Evolutionary conservation across 768 basidiomycete genomes (phyloP).

Genomic region (Coprinopsis cinerea): DNA sequence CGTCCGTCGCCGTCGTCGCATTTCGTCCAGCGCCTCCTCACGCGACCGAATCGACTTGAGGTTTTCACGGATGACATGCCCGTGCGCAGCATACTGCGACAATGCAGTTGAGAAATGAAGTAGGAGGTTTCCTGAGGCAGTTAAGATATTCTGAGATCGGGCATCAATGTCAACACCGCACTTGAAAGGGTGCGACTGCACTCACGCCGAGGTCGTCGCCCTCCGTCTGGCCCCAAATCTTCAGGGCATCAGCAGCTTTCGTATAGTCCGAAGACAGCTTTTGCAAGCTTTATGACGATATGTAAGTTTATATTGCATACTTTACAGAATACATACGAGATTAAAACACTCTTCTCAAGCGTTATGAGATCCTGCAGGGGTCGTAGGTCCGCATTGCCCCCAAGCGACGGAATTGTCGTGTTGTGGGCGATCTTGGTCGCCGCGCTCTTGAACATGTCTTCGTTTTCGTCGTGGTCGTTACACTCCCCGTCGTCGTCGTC

Average conservation of each 20-base stretch:
- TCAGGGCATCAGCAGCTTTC: constrained; percentile 68
- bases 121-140: constrained; percentile 62
- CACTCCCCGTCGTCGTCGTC: neutral
- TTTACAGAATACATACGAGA: constrained; percentile 40
- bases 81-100: constrained; percentile 63
- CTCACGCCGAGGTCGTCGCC: constrained; percentile 78
- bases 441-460: constrained; percentile 66
- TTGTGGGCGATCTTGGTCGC: constrained; percentile 87
- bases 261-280: constrained; percentile 58
- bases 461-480: neutral
- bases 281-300: constrained; percentile 40
- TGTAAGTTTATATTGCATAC: neutral
- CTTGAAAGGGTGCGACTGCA: constrained; percentile 12
- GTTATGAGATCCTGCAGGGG: constrained; percentile 86
- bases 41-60: constrained; percentile 80
- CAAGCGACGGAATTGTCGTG: constrained; percentile 68
- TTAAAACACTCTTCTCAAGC: constrained; percentile 77
- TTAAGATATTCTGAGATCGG: constrained; percentile 59
- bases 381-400: constrained; percentile 68
- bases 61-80: constrained; percentile 61
- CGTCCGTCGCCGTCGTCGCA: constrained; percentile 62
- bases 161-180: constrained; percentile 2
- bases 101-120: constrained; percentile 63
- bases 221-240: constrained; percentile 70
- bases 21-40: constrained; percentile 77